Evolutionary conservation across 345 rosid species (phyloP), one percentile per base, ranked within the genome.

Genomic region (Moricandia arvensis): DNA sequence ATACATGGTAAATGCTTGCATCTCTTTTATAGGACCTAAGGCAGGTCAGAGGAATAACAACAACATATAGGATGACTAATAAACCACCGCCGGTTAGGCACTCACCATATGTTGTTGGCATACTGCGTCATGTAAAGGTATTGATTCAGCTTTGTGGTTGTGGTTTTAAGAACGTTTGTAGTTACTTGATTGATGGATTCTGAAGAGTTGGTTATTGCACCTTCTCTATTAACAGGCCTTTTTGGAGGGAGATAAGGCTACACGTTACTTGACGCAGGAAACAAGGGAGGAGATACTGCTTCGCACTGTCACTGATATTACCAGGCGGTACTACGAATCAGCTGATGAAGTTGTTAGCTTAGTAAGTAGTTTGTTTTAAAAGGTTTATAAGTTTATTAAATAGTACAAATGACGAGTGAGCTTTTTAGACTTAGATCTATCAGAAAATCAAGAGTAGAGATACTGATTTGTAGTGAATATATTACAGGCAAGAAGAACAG

Each of bases 41-140:
- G 80, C 97, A 92, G 72, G 82, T 93, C 70, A 90, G 86, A 77
- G 98, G 94, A 73, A 93, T 93, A 81, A 85, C 93, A 24, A 88
- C 98, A 62, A 93, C 96, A 59, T 95, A 84, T 82, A 88, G 94
- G 84, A 89, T 95, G 97, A 85, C 96, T 24, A 90, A 87, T 76
- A 95, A 95, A 74, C 99, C 97, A 75, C 90, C 88, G 81, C 99
- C 98, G 55, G 86, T 84, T 35, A 84, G 93, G 75, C 97, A 93
- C 83, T 93, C 99, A 60, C 96, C 94, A 5, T 92, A 95, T 5
- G 97, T 95, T 5, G 79, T 89, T 5, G 90, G 90, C 13, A 77
- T 93, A 49, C 69, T 93, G 80, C 97, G 89, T 66, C 98, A 93
- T 17, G 68, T 93, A 63, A 91, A 88, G 96, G 98, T 90, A 84